A percentile compares a stretch with the other conserved stretches of the same genome.
Conservation (phyloP, 306 rosid genomes). For the Quercus mongolica region DNA sequence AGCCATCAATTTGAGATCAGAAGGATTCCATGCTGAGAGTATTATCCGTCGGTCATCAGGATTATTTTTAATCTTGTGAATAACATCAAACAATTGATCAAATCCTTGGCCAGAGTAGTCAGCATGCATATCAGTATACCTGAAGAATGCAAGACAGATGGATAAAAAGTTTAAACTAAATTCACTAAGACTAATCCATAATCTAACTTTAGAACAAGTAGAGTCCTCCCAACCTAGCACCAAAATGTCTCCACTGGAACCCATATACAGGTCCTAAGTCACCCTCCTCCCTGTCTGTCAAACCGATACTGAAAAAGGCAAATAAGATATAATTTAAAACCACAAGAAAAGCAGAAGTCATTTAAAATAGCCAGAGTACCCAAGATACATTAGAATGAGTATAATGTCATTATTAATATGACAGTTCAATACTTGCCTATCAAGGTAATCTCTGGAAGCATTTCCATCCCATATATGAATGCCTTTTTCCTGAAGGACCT, state of each 20-base stretch:
- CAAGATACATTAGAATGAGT: not conserved
- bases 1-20: conserved; percentile 93
- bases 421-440: conserved; percentile 57
- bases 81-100: conserved; percentile 89
- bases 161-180: not conserved
- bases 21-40: conserved; percentile 93
- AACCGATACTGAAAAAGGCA: conserved; percentile 61
- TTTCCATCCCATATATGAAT: conserved; percentile 96
- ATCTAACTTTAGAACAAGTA: not conserved
- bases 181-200: not conserved
- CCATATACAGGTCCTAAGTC: conserved; percentile 99
- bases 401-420: not conserved
- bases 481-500: conserved; percentile 89
- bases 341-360: conserved; percentile 3
- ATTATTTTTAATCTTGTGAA: conserved; percentile 75
- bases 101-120: conserved; percentile 88
- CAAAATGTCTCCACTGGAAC: conserved; percentile 98
- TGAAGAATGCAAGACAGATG: conserved; percentile 29
- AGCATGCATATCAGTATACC: conserved; percentile 92
- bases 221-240: conserved; percentile 72
- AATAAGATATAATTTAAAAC: conserved; percentile 23
- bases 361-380: not conserved
- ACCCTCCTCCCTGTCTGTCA: conserved; percentile 82
- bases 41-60: conserved; percentile 87
- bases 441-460: conserved; percentile 93